Evolutionary conservation across 495 filamentous ascomycete genomes (phyloP).

Genomic region (Penicillium coffeae): DNA sequence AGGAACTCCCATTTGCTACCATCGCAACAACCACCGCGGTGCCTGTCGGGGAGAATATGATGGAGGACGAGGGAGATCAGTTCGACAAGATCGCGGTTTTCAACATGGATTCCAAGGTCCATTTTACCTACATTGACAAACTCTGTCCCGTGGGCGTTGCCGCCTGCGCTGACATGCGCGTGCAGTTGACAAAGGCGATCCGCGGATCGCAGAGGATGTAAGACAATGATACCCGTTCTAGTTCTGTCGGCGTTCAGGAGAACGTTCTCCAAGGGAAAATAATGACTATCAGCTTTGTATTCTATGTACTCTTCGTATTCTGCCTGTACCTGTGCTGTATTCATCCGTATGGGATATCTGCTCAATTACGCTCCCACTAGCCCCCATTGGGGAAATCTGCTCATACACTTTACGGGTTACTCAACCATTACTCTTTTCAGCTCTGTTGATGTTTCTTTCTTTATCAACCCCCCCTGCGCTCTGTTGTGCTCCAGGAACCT

Average conservation of each 20-base stretch:
- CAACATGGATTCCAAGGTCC: slow-evolving; percentile 78
- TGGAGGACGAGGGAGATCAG: slow-evolving; percentile 36
- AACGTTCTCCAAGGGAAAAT: too few species aligned
- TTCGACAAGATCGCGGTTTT: slow-evolving; percentile 72
- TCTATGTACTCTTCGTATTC: neutral
- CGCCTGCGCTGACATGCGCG: slow-evolving; percentile 81
- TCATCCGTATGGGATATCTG: slow-evolving; percentile 25
- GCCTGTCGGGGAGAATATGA: slow-evolving; percentile 36
- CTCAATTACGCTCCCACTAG: slow-evolving; percentile 27
- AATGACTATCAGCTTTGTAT: neutral
- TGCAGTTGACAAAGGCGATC: slow-evolving; percentile 63
- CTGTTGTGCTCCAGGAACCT: neutral
- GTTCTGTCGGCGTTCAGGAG: slow-evolving; percentile 3
- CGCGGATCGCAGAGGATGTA: slow-evolving; percentile 30
- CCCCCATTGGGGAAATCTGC: slow-evolving; percentile 4
- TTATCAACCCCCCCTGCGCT: neutral
- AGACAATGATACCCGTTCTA: slow-evolving; percentile 20
- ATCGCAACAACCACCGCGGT: slow-evolving; percentile 68
- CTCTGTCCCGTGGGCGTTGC: slow-evolving; percentile 91
- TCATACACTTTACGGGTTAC: slow-evolving; percentile 3
- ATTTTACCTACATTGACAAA: slow-evolving; percentile 73
- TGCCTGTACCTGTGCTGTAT: too few species aligned
- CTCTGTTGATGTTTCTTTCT: neutral
- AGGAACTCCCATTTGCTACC: slow-evolving; percentile 84
- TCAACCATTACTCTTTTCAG: neutral